phyloP scores from a whole-genome alignment of 441 rosid species.

The Arabidopsis hybrid region DNA sequence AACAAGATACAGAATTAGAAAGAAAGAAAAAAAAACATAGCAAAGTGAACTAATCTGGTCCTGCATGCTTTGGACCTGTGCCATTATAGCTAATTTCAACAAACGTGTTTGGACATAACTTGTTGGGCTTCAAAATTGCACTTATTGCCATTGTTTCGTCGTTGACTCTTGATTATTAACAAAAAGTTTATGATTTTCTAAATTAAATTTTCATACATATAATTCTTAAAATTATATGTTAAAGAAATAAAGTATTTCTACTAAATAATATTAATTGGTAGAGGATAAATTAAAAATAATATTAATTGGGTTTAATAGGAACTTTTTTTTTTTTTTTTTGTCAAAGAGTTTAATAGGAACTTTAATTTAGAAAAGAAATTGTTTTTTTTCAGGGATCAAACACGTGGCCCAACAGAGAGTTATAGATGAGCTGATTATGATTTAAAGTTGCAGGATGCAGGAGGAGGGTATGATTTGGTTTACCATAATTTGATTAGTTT shows the following conservation, averaged over 20 bases:
- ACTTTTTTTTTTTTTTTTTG: too few relatives aligned
- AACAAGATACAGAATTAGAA: neutral
- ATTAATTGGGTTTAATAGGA: too few relatives aligned
- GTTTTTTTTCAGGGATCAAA: too few relatives aligned
- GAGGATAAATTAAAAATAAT: too few relatives aligned
- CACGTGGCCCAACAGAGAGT: slow-evolving; percentile 25
- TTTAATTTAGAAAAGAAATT: too few relatives aligned
- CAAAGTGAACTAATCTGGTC: slow-evolving; percentile 34
- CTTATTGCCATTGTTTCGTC: slow-evolving; percentile 31
- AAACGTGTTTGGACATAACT: slow-evolving; percentile 43
- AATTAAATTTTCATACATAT: too few relatives aligned
- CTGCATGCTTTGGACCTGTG: slow-evolving; percentile 43
- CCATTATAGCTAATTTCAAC: slow-evolving; percentile 15
- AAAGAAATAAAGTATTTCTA: too few relatives aligned
- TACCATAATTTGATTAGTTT: slow-evolving; percentile 33
- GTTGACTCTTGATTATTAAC: slow-evolving; percentile 30
- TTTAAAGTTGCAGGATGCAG: slow-evolving; percentile 27
- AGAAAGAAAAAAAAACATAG: slow-evolving; percentile 5
- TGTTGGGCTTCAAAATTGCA: slow-evolving; percentile 35
- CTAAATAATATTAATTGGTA: too few relatives aligned
- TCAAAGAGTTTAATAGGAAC: too few relatives aligned
- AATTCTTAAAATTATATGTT: too few relatives aligned
- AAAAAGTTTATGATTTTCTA: neutral
- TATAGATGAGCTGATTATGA: slow-evolving; percentile 26
- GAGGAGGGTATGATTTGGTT: slow-evolving; percentile 22